Base-by-base conservation (phyloP, 345 rosid genomes). In the Rhizophora mangle region DNA sequence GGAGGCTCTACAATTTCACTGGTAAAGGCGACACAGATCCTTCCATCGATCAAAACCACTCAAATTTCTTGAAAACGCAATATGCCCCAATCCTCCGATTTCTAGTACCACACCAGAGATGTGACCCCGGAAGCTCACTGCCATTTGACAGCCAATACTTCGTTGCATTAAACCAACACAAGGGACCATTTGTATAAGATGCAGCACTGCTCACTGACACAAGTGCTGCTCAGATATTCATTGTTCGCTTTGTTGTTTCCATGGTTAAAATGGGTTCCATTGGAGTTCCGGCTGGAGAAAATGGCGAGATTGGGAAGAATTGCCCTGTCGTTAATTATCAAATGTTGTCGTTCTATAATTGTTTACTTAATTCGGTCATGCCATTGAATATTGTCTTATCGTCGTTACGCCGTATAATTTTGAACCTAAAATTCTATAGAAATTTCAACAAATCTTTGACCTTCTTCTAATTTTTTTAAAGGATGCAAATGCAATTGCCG, bases 11-110 rank as follows among this genome's bases (percentile, higher is more conserved):
- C 34, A 86, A 87, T 69, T 88, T 90, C 85, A 81, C 88, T 6
- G 85, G 89, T 5, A 85, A 74, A 31, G 90, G 85, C 0, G 84
- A 87, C 54, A 78, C 87, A 7, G 89, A 88, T 67, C 86, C 89
- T 36, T 68, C 87, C 0, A 53, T 88, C 21, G 70, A 85, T 64
- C 36, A 74, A 8, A 24, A 13, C 26, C 84, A 83, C 63, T 90
- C 87, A 2, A 20, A 75, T 6, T n/a, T 56, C 30, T 72, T 85
- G 32, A 88, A 73, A 68, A 34, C 68, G 18, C 29, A 79, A 61
- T 90, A 24, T 24, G 96, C 62, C 64, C 86, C 0, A 77, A 74
- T 15, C 75, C 78, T 24, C 63, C 79, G 18, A 63, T 63, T 67
- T 65, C 73, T 1, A 60, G 82, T 1, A 68, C 53, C 39, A 46